Evolutionary conservation across 768 basidiomycete species (phyloP), one percentile per base, ranked within the genome.

Genomic region (Russula foetens): DNA sequence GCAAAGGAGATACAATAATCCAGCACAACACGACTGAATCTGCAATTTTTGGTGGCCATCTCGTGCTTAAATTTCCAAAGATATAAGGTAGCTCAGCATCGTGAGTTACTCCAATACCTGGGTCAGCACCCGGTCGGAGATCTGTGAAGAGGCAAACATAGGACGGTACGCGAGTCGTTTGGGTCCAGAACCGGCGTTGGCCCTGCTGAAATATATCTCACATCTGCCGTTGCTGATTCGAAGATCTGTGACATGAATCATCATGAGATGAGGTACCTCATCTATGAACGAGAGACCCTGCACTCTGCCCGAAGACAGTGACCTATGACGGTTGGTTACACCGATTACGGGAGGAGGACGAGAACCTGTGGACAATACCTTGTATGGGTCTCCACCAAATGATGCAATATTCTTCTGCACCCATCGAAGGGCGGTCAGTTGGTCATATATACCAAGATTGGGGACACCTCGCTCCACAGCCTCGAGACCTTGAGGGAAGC

Each of bases 1-100:
- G 75, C 75, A 56, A 79, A 79, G 0, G 78, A 79, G 23, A 79
- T 66, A 77, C 77, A 79, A 47, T 77, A 78, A 29, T 78, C 75
- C 21, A 71, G 71, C 77, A 78, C 77, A n/a, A 63, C 19, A 5
- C 50, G 65, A 46, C 76, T 76, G 1, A 78, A 35, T 14, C 41
- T n/a, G 61, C 63, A 1, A 55, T 19, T 3, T 55, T 58, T 15
- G 41, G 49, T 21, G 45, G 31, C 35, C 24, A 53, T 44, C 29
- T 64, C 33, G 31, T 19, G n/a, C 23, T 29, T 45, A 35, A 7
- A 41, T 50, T 39, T 9, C 45, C 41, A 41, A 63, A 70, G 28
- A 70, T 56, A 41, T 70, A 71, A 17, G 41, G 33, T 8, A 71
- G 35, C 48, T 71, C 69, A 28, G 53, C 54, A 3, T 39, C 35